These are phyloP conservation scores for Candida boidinii DNA, from an alignment of 805 yeast genomes.

Conservation along the genomic window DNA sequence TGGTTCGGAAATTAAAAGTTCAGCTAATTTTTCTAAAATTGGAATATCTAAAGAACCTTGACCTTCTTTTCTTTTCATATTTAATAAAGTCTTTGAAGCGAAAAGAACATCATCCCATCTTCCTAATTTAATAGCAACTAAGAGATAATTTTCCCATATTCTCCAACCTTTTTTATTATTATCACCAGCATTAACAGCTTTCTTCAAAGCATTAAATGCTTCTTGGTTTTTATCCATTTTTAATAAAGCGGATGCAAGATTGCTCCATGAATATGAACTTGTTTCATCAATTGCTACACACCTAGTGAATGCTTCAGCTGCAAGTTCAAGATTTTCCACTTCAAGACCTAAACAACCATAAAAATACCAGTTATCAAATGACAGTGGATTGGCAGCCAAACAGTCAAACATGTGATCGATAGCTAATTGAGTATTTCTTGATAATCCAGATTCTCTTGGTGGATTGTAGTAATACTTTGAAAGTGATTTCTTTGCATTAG, in stretches of 20 bases:
- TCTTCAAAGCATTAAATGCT: conserved; percentile 77
- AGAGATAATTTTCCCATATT: conserved; percentile 79
- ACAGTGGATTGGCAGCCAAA: conserved; percentile 61
- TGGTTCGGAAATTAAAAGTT: conserved; percentile 49
- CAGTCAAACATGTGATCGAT: conserved; percentile 69
- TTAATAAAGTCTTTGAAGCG: conserved; percentile 61
- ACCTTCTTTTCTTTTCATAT: conserved; percentile 47
- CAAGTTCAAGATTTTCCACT: conserved; percentile 56
- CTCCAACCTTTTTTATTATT: conserved; percentile 72
- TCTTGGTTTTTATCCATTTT: conserved; percentile 57
- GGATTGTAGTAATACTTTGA: conserved; percentile 66
- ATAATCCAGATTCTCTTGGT: conserved; percentile 43
- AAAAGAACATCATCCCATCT: conserved; percentile 84
- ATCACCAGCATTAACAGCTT: conserved; percentile 64
- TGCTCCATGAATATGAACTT: conserved; percentile 83
- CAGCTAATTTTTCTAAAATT: conserved; percentile 65
- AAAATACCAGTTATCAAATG: conserved; percentile 79
- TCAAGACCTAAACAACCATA: conserved; percentile 90
- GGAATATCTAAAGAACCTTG: conserved; percentile 68
- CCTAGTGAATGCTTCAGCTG: conserved; percentile 87
- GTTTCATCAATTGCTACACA: conserved; percentile 81
- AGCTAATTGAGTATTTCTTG: conserved; percentile 43
- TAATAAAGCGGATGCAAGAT: conserved; percentile 73
- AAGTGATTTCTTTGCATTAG: conserved; percentile 78
- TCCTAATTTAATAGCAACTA: conserved; percentile 72